Evolutionary conservation across 2,329 filamentous ascomycete genomes (phyloP).

Genomic region (Cladosporium sp.): DNA sequence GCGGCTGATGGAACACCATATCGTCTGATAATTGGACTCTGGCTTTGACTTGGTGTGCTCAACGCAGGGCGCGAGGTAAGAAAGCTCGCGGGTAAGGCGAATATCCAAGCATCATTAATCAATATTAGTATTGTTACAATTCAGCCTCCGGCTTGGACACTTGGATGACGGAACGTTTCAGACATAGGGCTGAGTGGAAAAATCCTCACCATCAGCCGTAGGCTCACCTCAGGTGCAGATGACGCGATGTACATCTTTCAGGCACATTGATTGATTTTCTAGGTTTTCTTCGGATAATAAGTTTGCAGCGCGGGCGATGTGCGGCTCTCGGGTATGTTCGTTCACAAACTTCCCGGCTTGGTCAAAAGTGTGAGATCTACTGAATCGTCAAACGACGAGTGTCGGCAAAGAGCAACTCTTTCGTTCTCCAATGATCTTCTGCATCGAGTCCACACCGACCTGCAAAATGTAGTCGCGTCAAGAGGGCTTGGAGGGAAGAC

Average conservation of each 20-base stretch:
- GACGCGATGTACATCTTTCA: slow-evolving; percentile 2
- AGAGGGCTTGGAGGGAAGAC: too few relatives aligned
- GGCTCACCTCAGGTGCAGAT: not conserved
- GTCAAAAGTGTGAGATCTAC: not conserved
- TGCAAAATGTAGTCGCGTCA: not conserved
- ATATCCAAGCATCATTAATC: not conserved
- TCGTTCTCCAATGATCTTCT: not conserved
- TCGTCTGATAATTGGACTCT: not conserved
- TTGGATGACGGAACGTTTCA: not conserved
- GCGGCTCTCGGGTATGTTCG: not conserved
- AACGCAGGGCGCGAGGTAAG: not conserved
- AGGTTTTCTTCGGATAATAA: not conserved
- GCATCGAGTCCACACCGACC: not conserved
- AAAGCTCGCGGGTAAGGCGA: not conserved
- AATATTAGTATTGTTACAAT: not conserved
- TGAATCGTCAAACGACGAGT: not conserved
- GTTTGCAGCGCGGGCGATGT: not conserved
- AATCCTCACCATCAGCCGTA: not conserved
- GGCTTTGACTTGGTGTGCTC: not conserved
- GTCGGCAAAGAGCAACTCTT: not conserved
- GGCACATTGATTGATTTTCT: not conserved
- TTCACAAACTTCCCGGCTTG: not conserved
- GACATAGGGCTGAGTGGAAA: not conserved
- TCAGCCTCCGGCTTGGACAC: not conserved
- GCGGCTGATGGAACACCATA: not conserved